Evolutionary conservation across 345 rosid genomes (phyloP).

Genomic region (Populus nigra): DNA sequence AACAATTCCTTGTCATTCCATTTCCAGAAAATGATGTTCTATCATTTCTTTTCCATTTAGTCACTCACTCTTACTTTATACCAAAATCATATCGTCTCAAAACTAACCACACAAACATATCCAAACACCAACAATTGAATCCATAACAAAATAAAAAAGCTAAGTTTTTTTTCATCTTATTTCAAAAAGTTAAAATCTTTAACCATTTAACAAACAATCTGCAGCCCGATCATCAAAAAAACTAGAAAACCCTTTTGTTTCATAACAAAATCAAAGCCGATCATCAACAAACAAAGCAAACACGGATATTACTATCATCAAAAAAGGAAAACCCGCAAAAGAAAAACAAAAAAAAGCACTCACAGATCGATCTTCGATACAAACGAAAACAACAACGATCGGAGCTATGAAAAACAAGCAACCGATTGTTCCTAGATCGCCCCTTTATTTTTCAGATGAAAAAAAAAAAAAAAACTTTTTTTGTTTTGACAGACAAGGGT

Average conservation of each 20-base stretch:
- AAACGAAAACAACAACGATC: conserved; percentile 38
- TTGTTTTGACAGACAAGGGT: neutral
- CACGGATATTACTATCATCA: neutral
- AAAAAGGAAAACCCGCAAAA: conserved; percentile 2
- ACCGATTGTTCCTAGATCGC: conserved; percentile 14
- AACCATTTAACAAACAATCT: conserved; percentile 4
- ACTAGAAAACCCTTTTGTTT: neutral
- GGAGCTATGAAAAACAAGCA: conserved; percentile 5
- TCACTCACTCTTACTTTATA: conserved; percentile 1
- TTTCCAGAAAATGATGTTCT: conserved; percentile 14
- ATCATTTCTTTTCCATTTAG: neutral
- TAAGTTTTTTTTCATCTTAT: neutral
- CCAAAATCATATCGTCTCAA: neutral
- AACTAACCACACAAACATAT: conserved; percentile 4
- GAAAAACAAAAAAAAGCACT: conserved; percentile 26
- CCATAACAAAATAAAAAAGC: neutral
- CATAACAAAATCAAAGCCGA: neutral
- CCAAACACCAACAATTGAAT: neutral
- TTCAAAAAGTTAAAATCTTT: neutral
- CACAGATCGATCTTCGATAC: conserved; percentile 49
- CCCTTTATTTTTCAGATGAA: neutral
- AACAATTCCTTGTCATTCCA: conserved; percentile 11
- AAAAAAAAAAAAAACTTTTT: neutral
- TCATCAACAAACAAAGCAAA: neutral
- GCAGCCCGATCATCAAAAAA: conserved; percentile 35